Percentiles rank a stretch among this genome's conserved stretches.
phyloP scores from a whole-genome alignment of 2,329 filamentous ascomycete species.

The Fusarium pininemorale region DNA sequence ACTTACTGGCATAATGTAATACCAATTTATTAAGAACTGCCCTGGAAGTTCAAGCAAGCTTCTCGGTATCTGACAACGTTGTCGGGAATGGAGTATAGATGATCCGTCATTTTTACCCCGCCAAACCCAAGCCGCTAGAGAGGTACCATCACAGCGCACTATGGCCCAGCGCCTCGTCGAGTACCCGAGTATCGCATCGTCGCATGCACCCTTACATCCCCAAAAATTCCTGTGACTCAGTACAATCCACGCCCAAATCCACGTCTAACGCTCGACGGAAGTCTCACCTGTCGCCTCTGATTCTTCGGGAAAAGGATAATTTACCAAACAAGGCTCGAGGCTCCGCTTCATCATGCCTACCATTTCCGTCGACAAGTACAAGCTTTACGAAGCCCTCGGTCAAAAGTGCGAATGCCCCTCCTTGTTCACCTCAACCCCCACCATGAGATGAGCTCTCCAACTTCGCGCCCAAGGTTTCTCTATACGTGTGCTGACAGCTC shows the following conservation, averaged over 20 bases:
- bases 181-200: conserved; percentile 24
- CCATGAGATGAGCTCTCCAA: conserved; percentile 27
- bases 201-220: conserved; percentile 26
- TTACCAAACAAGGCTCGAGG: conserved; percentile 32
- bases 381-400: conserved; percentile 91
- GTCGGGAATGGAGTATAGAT: conserved; percentile 43
- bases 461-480: conserved; percentile 21
- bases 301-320: conserved; percentile 29
- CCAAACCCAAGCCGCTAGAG: conserved; percentile 31
- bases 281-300: conserved; percentile 23
- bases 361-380: conserved; percentile 95
- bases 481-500: conserved; percentile 29
- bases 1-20: not conserved
- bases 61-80: not conserved
- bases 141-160: conserved; percentile 15
- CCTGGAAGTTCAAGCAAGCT: not conserved
- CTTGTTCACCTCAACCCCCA: conserved; percentile 27
- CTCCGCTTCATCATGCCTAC: conserved; percentile 78
- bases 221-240: conserved; percentile 56
- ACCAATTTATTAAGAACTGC: not conserved
- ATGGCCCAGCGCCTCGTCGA: not conserved
- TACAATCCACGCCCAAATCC: conserved; percentile 29
- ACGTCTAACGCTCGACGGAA: conserved; percentile 36
- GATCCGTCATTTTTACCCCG: conserved; percentile 44
- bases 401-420: conserved; percentile 69